Percentiles rank a stretch among this genome's conserved stretches.
Conservation (phyloP, 768 basidiomycete species). For the Suillus paluster region DNA sequence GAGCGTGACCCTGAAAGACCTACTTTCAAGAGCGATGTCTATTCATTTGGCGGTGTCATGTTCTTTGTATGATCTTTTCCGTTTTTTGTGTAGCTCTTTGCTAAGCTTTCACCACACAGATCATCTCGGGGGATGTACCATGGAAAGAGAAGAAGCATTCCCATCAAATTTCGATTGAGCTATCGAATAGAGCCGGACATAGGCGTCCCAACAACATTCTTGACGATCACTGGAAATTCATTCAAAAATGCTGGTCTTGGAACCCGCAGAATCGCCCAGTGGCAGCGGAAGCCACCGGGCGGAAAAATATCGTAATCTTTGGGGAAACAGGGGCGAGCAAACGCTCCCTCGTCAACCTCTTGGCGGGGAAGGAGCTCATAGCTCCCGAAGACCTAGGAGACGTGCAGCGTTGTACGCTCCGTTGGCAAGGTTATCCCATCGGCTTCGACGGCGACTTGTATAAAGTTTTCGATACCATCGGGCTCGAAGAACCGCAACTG, state of each 20-base stretch:
- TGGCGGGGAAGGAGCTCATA: too few species aligned
- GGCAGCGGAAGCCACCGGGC: too few species aligned
- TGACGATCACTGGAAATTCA: neutral
- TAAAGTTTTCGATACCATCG: too few species aligned
- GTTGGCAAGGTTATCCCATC: too few species aligned
- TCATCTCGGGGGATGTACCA: neutral
- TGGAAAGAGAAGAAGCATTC: neutral
- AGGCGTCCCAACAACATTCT: neutral
- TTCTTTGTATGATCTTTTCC: neutral
- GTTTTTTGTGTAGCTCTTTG: neutral
- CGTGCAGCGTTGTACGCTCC: too few species aligned
- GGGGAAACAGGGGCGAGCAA: too few species aligned
- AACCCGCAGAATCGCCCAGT: too few species aligned
- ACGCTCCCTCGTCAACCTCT: too few species aligned
- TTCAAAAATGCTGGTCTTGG: neutral
- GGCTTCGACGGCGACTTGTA: too few species aligned
- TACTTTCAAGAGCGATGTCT: constrained; percentile 41
- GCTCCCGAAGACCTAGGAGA: too few species aligned
- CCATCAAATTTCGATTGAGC: neutral
- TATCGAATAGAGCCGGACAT: neutral
- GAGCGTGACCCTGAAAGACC: constrained; percentile 21
- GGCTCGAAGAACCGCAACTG: too few species aligned
- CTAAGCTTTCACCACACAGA: neutral
- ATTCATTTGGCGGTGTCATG: constrained; percentile 37
- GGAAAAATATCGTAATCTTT: too few species aligned